These are phyloP conservation scores for Platanthera zijinensis DNA, from an alignment of 106 monocot genomes.

Conservation along the genomic window DNA sequence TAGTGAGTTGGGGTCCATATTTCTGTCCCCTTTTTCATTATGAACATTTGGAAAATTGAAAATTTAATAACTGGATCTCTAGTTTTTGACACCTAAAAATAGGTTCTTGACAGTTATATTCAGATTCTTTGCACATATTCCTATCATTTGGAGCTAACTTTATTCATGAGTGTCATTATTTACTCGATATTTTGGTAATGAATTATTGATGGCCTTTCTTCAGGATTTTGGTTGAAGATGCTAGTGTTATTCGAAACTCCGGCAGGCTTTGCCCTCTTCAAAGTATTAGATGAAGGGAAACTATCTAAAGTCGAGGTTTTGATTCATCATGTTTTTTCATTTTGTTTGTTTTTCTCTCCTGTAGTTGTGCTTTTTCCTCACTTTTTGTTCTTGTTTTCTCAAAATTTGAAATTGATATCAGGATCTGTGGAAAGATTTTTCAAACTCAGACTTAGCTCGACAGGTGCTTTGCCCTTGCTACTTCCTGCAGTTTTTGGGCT, in stretches of 20 bases:
- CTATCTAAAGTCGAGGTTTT: slow-evolving; percentile 23
- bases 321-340: not conserved
- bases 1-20: not conserved
- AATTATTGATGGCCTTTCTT: not conserved
- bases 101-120: not conserved
- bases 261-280: slow-evolving; percentile 26
- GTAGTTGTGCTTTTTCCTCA: not conserved
- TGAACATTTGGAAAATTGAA: not conserved
- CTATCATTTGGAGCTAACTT: no score
- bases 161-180: no score
- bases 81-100: not conserved
- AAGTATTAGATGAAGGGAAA: slow-evolving; percentile 26
- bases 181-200: no score
- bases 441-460: slow-evolving; percentile 56
- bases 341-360: not conserved
- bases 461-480: slow-evolving; percentile 25
- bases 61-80: not conserved
- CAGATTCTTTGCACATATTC: not conserved
- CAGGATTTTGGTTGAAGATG: not conserved
- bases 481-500: not conserved
- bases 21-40: not conserved
- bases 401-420: slow-evolving; percentile 10
- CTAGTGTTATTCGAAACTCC: slow-evolving; percentile 27
- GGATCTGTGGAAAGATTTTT: slow-evolving; percentile 84
- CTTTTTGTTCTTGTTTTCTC: not conserved